phyloP scores from a whole-genome alignment of 257 asterid species.

The Apocynum venetum region DNA sequence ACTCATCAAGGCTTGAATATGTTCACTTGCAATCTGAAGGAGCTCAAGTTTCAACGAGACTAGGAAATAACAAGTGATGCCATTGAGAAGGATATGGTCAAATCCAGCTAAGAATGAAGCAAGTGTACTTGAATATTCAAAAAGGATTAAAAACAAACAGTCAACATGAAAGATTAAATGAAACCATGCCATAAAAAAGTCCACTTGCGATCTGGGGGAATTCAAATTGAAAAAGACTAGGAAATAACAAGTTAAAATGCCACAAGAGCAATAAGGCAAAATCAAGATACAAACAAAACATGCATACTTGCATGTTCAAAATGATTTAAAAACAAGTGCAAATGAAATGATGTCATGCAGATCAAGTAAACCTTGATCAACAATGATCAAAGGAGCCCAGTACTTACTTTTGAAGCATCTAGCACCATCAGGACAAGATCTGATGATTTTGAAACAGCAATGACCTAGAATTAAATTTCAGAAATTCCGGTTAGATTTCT shows the following conservation, averaged over 20 bases:
- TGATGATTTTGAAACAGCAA: conserved; percentile 94
- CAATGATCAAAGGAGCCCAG: background rate
- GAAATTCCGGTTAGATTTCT: conserved; percentile 17
- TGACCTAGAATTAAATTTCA: conserved; percentile 48
- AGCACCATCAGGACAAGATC: conserved; percentile 90
- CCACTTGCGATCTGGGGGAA: background rate
- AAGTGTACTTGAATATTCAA: background rate
- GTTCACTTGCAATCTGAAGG: background rate
- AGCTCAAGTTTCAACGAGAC: background rate
- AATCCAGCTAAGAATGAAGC: background rate
- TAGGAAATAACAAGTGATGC: background rate
- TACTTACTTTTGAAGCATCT: conserved; percentile 66
- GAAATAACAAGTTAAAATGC: background rate
- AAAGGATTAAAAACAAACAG: background rate
- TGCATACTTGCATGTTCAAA: background rate
- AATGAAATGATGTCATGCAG: background rate
- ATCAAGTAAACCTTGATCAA: background rate
- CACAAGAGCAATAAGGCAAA: background rate
- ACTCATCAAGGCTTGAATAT: background rate
- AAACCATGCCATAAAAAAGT: background rate
- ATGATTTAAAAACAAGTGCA: background rate
- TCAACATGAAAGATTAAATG: background rate
- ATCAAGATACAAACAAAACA: background rate
- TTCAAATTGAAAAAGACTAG: background rate
- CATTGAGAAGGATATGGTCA: background rate